These are phyloP conservation scores for Chlorella sp. DNA, from an alignment of 139 green algal genomes.

Conservation along the genomic window DNA sequence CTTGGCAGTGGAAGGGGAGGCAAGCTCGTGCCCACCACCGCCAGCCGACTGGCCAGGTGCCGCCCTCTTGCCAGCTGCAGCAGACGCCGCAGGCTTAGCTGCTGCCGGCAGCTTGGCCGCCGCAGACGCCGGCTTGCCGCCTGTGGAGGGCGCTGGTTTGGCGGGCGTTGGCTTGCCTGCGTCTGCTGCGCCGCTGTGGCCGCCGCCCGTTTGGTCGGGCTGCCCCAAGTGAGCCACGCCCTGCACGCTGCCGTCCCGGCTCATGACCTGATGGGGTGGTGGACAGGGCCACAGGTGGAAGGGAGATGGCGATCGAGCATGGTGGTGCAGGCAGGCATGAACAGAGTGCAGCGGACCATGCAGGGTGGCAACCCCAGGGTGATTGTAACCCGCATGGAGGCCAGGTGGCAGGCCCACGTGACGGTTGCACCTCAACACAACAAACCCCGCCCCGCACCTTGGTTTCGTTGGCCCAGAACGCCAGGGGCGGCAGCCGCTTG, in stretches of 20 bases:
- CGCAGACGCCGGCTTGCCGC: not conserved
- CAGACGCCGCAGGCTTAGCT: not conserved
- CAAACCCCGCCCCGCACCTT: too few species aligned
- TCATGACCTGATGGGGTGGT: not conserved
- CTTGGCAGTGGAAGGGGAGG: not conserved
- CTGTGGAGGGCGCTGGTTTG: not conserved
- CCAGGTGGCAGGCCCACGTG: too few species aligned
- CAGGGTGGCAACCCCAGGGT: not conserved
- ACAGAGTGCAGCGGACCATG: not conserved
- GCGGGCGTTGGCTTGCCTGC: not conserved
- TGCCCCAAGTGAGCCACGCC: not conserved
- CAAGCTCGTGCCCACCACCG: not conserved
- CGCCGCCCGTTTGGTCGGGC: slow-evolving; percentile 5
- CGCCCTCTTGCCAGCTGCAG: not conserved
- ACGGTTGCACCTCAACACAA: too few species aligned
- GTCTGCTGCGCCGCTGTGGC: not conserved
- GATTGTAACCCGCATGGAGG: too few species aligned
- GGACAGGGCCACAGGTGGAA: too few species aligned
- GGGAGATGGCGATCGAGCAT: not conserved
- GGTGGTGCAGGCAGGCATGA: not conserved
- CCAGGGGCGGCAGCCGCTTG: slow-evolving; percentile 19
- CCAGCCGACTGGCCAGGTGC: not conserved
- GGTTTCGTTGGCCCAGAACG: slow-evolving; percentile 23
- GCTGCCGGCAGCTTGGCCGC: not conserved
- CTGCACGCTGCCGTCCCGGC: not conserved